phyloP scores from a whole-genome alignment of 73 alveolate genomes.

The Paramecium primaurelia region DNA sequence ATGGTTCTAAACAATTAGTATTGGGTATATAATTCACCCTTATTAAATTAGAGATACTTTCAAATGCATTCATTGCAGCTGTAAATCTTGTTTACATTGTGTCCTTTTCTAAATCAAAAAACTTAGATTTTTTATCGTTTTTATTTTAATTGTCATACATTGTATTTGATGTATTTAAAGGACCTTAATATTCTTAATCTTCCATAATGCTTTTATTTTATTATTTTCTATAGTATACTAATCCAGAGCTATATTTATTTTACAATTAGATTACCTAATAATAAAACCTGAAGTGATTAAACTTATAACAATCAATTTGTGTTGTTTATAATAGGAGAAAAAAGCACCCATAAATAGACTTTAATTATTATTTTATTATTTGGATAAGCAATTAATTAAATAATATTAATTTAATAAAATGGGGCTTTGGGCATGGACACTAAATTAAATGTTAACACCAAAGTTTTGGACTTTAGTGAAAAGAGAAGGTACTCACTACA shows the following conservation, averaged over 20 bases:
- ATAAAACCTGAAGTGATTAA: neutral
- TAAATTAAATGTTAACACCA: constrained; percentile 62
- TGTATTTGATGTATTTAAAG: neutral
- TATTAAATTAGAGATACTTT: neutral
- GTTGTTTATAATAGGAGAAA: neutral
- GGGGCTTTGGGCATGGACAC: constrained; percentile 66
- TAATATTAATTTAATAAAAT: neutral
- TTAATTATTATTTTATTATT: neutral
- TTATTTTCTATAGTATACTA: neutral
- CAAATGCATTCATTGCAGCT: neutral
- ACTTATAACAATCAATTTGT: neutral
- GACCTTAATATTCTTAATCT: neutral
- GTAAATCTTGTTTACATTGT: neutral
- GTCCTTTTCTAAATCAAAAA: neutral
- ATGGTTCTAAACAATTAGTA: neutral
- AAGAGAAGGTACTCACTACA: constrained; percentile 49
- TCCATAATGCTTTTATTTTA: neutral
- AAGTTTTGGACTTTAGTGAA: constrained; percentile 49
- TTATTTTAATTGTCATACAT: neutral
- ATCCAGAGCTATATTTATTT: neutral
- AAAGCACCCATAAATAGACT: neutral
- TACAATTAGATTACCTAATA: neutral
- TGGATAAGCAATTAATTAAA: neutral
- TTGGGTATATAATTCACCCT: neutral
- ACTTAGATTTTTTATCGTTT: neutral